These are phyloP conservation scores for Fusarium mangiferae DNA, from an alignment of 2,329 filamentous ascomycete species.

Conservation along the genomic window DNA sequence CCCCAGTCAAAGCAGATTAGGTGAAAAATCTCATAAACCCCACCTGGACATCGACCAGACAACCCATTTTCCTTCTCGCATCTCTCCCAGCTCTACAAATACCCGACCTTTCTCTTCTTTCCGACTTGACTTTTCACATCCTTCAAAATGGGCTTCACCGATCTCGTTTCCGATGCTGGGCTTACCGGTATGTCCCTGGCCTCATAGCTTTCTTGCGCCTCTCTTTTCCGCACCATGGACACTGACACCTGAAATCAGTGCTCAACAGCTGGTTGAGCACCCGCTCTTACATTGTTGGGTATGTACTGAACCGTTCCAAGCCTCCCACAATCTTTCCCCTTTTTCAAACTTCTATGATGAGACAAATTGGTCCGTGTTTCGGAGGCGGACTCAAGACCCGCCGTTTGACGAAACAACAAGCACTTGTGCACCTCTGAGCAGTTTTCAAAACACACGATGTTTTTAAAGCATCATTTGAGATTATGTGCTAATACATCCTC, in stretches of 20 bases:
- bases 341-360: conserved; percentile 67
- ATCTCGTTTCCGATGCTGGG: conserved; percentile 74
- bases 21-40: conserved; percentile 56
- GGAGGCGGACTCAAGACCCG: conserved; percentile 93
- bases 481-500: conserved; percentile 31
- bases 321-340: not conserved
- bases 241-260: conserved; percentile 59
- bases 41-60: conserved; percentile 53
- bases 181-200: conserved; percentile 54
- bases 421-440: conserved; percentile 80
- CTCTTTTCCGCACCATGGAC: conserved; percentile 43
- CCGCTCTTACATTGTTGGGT: conserved; percentile 86
- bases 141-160: conserved; percentile 74
- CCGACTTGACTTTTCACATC: conserved; percentile 41
- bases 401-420: conserved; percentile 80
- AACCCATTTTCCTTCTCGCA: conserved; percentile 49
- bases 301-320: conserved; percentile 55
- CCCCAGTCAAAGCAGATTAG: conserved; percentile 43
- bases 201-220: conserved; percentile 41
- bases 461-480: conserved; percentile 2
- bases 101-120: conserved; percentile 41
- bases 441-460: conserved; percentile 29
- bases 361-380: conserved; percentile 95
- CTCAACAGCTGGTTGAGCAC: conserved; percentile 79
- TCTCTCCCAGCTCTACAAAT: conserved; percentile 46